Evolutionary conservation across 1,139 yeast species (phyloP).

Genomic region (Blastobotrys apis): DNA sequence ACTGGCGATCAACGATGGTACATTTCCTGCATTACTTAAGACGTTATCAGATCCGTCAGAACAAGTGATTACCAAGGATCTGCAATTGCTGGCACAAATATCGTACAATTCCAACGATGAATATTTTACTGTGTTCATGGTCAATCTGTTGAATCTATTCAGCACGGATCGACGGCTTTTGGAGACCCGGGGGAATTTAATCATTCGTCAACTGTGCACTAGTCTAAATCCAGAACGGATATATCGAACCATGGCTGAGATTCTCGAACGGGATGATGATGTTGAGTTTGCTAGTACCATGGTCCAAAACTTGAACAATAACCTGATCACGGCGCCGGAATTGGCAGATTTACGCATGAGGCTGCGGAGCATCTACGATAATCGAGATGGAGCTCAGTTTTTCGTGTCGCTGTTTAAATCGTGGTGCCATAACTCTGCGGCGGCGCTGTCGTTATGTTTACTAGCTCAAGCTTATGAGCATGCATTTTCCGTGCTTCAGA

Average conservation of each 20-base stretch:
- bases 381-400: constrained; percentile 61
- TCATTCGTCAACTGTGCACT: constrained; percentile 77
- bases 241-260: constrained; percentile 75
- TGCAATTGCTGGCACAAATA: constrained; percentile 73
- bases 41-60: constrained; percentile 85
- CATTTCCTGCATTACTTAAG: constrained; percentile 72
- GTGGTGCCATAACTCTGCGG: constrained; percentile 92
- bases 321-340: constrained; percentile 85
- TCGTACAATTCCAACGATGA: constrained; percentile 73
- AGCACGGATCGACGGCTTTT: constrained; percentile 59
- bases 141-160: constrained; percentile 64
- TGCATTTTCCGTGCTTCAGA: constrained; percentile 75
- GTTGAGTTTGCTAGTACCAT: constrained; percentile 72
- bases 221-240: constrained; percentile 80
- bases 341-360: constrained; percentile 64
- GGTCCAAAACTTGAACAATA: constrained; percentile 84
- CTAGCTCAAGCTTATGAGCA: constrained; percentile 86
- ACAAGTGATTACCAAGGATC: constrained; percentile 72
- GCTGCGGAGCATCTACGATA: constrained; percentile 49
- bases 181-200: constrained; percentile 75
- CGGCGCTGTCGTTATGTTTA: constrained; percentile 79
- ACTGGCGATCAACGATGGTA: constrained; percentile 56
- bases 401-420: constrained; percentile 78
- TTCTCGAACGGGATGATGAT: constrained; percentile 61
- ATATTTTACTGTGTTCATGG: constrained; percentile 72